Conservation (phyloP, 179 eudicot species). For the Beta macrorhiza region DNA sequence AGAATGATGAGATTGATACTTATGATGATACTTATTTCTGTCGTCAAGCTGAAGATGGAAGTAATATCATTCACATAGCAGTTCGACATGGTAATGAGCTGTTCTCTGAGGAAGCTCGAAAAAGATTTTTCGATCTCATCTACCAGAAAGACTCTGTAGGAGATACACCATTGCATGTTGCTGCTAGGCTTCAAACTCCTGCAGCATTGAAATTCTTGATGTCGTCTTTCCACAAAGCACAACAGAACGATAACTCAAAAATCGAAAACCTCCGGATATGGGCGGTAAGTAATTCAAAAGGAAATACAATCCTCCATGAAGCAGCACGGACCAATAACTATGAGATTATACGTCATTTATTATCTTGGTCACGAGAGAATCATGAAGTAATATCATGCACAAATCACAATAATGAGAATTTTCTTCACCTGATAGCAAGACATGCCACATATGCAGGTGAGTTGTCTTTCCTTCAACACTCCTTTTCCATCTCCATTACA, state of each 20-base stretch:
- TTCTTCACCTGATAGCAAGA: not conserved
- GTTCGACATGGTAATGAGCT: not conserved
- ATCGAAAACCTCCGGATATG: not conserved
- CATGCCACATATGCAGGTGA: not conserved
- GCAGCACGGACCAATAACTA: slow-evolving; percentile 14
- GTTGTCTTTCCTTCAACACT: not conserved
- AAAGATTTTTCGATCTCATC: not conserved
- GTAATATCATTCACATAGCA: slow-evolving; percentile 12
- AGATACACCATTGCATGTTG: slow-evolving; percentile 16
- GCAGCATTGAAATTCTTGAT: not conserved
- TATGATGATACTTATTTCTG: not conserved
- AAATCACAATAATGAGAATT: not conserved
- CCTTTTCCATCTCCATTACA: too few relatives aligned
- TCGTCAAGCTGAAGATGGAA: slow-evolving; percentile 13
- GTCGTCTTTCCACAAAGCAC: not conserved
- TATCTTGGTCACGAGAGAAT: not conserved
- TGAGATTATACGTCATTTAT: not conserved
- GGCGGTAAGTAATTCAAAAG: slow-evolving; percentile 2
- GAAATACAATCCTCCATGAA: slow-evolving; percentile 14
- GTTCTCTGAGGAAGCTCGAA: not conserved
- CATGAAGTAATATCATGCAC: not conserved
- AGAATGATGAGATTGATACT: not conserved
- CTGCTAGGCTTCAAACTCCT: not conserved
- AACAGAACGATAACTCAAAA: too few relatives aligned
- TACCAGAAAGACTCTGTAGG: slow-evolving; percentile 6